Evolutionary conservation across 345 rosid species (phyloP).

Genomic region (Syzygium oleosum): DNA sequence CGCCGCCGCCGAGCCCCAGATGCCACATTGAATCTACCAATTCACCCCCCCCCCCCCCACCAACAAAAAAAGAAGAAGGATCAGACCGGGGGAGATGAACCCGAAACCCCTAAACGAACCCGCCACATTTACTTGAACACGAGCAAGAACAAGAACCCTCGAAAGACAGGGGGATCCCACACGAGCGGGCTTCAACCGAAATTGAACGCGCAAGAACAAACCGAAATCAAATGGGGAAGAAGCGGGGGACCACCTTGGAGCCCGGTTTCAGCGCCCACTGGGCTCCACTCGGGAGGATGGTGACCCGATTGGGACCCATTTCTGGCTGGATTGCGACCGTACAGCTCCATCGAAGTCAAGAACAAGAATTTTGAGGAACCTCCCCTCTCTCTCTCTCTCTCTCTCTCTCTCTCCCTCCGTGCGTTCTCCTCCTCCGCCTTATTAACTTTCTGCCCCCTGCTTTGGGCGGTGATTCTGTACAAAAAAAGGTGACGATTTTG

Average conservation of each 20-base stretch:
- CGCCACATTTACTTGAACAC: constrained; percentile 6
- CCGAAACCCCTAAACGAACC: constrained; percentile 22
- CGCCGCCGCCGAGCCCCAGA: constrained; percentile 37
- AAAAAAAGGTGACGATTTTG: constrained; percentile 4
- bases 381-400: neutral
- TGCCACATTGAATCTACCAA: constrained; percentile 78
- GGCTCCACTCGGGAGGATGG: constrained; percentile 43
- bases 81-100: neutral
- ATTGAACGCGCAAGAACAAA: neutral
- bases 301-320: constrained; percentile 56
- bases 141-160: constrained; percentile 5
- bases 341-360: constrained; percentile 45
- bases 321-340: constrained; percentile 46
- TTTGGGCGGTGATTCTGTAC: constrained; percentile 18
- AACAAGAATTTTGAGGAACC: neutral
- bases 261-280: constrained; percentile 43
- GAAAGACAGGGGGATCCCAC: neutral
- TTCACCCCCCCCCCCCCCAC: neutral
- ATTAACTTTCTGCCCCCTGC: neutral
- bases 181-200: neutral
- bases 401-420: neutral
- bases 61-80: neutral
- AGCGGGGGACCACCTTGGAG: constrained; percentile 40
- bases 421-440: neutral
- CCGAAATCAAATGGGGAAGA: neutral